phyloP scores from a whole-genome alignment of 331 rosid genomes.

The Saraca asoca region DNA sequence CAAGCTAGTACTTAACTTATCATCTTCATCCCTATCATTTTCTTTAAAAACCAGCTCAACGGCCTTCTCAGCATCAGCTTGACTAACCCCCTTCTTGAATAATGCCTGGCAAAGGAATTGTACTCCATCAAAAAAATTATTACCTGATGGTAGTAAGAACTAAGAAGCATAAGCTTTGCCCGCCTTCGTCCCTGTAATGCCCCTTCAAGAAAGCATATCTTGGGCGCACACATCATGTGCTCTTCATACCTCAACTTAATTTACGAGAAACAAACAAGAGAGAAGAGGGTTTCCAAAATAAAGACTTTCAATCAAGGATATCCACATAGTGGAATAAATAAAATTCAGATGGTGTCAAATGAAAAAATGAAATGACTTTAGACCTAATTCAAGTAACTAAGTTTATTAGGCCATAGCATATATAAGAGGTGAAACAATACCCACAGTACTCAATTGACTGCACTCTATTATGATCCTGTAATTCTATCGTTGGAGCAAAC shows the following conservation, averaged over 20 bases:
- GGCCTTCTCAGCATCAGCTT: slow-evolving; percentile 69
- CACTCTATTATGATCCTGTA: too few species aligned
- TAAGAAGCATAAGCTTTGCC: slow-evolving; percentile 4
- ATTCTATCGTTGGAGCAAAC: too few species aligned
- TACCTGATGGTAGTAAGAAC: slow-evolving; percentile 21
- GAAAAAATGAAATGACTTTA: too few species aligned
- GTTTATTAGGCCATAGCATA: too few species aligned
- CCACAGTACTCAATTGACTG: too few species aligned
- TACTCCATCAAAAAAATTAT: slow-evolving; percentile 26
- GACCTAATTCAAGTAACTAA: too few species aligned
- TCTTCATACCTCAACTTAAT: background rate
- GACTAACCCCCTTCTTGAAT: slow-evolving; percentile 73
- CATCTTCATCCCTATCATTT: slow-evolving; percentile 46
- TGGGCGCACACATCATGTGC: background rate
- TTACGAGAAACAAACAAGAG: background rate
- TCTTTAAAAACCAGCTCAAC: slow-evolving; percentile 71
- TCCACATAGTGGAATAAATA: background rate
- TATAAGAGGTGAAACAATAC: too few species aligned
- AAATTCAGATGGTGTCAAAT: too few species aligned
- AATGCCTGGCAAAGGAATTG: slow-evolving; percentile 67
- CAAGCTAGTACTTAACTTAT: slow-evolving; percentile 48
- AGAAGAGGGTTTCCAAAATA: background rate
- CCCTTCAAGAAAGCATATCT: slow-evolving; percentile 22
- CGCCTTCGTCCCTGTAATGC: slow-evolving; percentile 18
- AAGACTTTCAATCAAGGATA: slow-evolving; percentile 1